Conservation (phyloP, 805 yeast species). For the Candida berthetii region DNA sequence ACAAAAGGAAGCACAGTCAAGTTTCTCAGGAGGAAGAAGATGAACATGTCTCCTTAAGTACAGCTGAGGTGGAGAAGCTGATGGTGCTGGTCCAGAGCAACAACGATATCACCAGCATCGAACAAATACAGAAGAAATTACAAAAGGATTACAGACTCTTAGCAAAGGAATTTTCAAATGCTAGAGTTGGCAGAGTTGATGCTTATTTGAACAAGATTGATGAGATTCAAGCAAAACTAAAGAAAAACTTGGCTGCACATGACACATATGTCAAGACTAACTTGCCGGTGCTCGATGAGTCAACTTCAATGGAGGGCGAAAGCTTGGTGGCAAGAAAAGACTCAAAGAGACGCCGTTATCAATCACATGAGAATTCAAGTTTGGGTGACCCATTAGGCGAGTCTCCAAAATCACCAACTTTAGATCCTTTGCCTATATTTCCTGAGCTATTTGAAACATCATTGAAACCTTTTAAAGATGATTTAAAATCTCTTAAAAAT, state of each 20-base stretch:
- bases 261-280: conserved; percentile 12
- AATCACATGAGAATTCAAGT: neutral
- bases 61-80: conserved; percentile 4
- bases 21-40: neutral
- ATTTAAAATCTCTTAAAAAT: conserved; percentile 7
- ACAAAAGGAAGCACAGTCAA: neutral
- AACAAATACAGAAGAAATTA: conserved; percentile 16
- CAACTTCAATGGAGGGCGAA: conserved; percentile 7
- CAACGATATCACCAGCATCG: conserved; percentile 10
- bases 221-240: conserved; percentile 17
- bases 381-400: conserved; percentile 10
- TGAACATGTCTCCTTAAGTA: neutral
- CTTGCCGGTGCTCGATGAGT: conserved; percentile 10
- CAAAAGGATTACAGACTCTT: conserved; percentile 25
- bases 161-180: conserved; percentile 21
- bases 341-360: conserved; percentile 2
- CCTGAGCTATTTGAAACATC: conserved; percentile 14
- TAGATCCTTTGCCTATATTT: conserved; percentile 13
- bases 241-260: conserved; percentile 11
- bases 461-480: conserved; percentile 9
- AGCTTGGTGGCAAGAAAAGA: neutral
- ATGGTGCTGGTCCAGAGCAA: conserved; percentile 2
- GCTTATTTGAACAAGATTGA: conserved; percentile 26
- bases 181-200: conserved; percentile 25
- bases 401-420: conserved; percentile 7